Conservation (phyloP, 2,329 filamentous ascomycete species). For the Aureobasidium sp. region DNA sequence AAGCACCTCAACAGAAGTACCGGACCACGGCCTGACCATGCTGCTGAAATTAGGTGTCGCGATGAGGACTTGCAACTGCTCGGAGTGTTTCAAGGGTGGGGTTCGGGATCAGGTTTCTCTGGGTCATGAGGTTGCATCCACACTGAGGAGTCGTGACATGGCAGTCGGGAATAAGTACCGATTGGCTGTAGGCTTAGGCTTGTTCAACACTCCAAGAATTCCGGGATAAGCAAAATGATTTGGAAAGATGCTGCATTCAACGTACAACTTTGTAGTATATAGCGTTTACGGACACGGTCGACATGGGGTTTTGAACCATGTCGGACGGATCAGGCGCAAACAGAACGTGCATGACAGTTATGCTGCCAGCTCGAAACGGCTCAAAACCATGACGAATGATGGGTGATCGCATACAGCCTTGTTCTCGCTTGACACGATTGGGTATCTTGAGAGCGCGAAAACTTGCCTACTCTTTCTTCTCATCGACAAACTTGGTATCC, state of each 20-base stretch:
- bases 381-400: constrained; percentile 8
- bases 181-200: constrained; percentile 5
- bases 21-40: not conserved
- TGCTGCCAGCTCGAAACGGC: constrained; percentile 9
- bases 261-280: constrained; percentile 2
- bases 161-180: not conserved
- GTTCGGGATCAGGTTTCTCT: constrained; percentile 4
- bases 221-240: constrained; percentile 7
- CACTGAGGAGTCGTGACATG: constrained; percentile 1
- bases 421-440: not conserved
- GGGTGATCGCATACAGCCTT: constrained; percentile 2
- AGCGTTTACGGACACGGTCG: constrained; percentile 6
- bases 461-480: constrained; percentile 16
- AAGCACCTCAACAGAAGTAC: constrained; percentile 13
- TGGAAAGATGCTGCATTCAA: constrained; percentile 7
- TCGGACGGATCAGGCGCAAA: constrained; percentile 10
- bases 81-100: constrained; percentile 13
- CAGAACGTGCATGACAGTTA: constrained; percentile 10
- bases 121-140: constrained; percentile 14
- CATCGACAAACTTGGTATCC: constrained; percentile 13
- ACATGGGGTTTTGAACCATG: not conserved
- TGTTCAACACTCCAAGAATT: constrained; percentile 14
- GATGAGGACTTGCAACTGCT: not conserved
- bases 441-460: not conserved
- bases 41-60: constrained; percentile 10